These are phyloP conservation scores for Cercospora beticola DNA, from an alignment of 2,329 filamentous ascomycete genomes.

Conservation along the genomic window DNA sequence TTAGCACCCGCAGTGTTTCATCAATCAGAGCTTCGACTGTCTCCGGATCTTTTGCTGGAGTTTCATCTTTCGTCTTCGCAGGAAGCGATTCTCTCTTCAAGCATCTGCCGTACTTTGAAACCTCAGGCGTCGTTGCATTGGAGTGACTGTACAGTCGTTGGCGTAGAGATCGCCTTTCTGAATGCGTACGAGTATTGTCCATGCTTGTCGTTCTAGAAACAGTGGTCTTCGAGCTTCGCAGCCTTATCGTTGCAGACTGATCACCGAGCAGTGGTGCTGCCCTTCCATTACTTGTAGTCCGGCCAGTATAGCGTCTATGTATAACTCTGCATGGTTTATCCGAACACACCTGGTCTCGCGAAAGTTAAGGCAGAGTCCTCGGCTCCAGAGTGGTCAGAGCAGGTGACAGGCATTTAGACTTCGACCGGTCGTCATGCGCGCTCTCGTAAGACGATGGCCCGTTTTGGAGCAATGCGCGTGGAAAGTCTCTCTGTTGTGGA, in stretches of 20 bases:
- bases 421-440: background rate
- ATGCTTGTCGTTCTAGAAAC: background rate
- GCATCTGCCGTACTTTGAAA: background rate
- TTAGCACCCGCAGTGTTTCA: background rate
- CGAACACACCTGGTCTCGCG: background rate
- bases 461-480: background rate
- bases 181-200: background rate
- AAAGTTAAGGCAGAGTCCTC: background rate
- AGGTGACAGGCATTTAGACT: background rate
- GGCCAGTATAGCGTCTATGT: background rate
- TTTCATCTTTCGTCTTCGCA: background rate
- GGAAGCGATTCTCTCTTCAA: background rate
- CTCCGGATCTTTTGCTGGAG: background rate
- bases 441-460: background rate
- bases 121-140: background rate
- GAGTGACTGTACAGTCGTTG: background rate
- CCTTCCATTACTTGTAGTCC: background rate
- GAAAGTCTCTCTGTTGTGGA: background rate
- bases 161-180: background rate
- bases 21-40: constrained; percentile 4
- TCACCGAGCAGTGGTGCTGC: background rate
- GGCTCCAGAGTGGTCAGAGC: background rate
- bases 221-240: background rate
- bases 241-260: background rate
- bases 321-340: background rate